phyloP scores from a whole-genome alignment of 768 basidiomycete genomes.

The Suillus sp. region DNA sequence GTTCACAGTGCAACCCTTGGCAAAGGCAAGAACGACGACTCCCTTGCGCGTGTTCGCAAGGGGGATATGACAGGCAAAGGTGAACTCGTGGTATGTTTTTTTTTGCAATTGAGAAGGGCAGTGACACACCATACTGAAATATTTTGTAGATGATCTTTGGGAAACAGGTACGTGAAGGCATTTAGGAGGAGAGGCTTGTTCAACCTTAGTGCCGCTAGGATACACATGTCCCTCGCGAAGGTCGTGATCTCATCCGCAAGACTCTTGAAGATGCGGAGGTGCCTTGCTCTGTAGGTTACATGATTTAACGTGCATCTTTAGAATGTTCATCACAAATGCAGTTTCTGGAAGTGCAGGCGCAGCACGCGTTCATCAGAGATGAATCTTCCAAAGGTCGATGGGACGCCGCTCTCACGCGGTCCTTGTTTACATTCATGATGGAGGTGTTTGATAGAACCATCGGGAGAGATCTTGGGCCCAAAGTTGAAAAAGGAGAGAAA shows the following conservation, averaged over 20 bases:
- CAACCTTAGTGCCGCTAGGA: slow-evolving; percentile 50
- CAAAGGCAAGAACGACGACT: slow-evolving; percentile 81
- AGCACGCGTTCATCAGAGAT: slow-evolving; percentile 95
- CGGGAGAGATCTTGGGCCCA: slow-evolving; percentile 81
- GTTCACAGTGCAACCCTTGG: slow-evolving; percentile 88
- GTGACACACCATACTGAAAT: not conserved
- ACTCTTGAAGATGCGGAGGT: slow-evolving; percentile 82
- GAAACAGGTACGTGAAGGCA: slow-evolving; percentile 62
- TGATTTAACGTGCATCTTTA: slow-evolving; percentile 6
- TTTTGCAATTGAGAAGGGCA: not conserved
- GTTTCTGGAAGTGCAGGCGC: slow-evolving; percentile 96
- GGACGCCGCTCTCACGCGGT: slow-evolving; percentile 89
- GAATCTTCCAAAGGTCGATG: slow-evolving; percentile 91
- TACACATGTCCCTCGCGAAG: slow-evolving; percentile 88
- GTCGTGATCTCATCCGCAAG: slow-evolving; percentile 82
- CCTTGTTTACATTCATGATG: slow-evolving; percentile 84
- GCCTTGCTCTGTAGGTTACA: slow-evolving; percentile 60
- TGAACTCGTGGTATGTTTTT: slow-evolving; percentile 71
- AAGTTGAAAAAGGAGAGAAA: slow-evolving; percentile 43
- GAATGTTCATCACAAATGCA: slow-evolving; percentile 32
- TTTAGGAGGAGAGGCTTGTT: not conserved
- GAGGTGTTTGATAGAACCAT: slow-evolving; percentile 92
- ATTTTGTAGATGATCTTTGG: slow-evolving; percentile 85
- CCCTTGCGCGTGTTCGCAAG: slow-evolving; percentile 67
- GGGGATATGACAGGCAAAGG: slow-evolving; percentile 81